Base-by-base conservation (phyloP, 805 yeast genomes). In the Ogataea nitratoaversa region DNA sequence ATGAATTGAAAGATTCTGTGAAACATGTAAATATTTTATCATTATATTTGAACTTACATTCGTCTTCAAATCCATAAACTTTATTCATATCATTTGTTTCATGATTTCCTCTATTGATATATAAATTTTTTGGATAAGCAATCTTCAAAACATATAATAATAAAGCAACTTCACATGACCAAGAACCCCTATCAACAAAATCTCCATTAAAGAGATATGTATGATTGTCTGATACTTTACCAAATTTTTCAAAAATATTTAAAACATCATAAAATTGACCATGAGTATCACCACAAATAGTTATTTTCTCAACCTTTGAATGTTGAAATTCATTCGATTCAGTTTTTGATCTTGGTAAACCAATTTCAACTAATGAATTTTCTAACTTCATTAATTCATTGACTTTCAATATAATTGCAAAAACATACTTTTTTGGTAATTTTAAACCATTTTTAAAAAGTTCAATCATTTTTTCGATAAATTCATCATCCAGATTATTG, bases 221-320 rank as follows among this genome's bases (percentile, higher is more conserved):
- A 59, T 90, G 97, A 3, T 66, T 62, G 2, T 71, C 67, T 4
- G 70, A 57, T 0, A 91, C 95, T 51, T 70, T 64, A 13, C 98
- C 98, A 56, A 79, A 90, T 32, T 59, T 71, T 25, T 72, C 62
- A 62, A 93, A 91, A 38, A 93, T 72, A 57, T 89, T 83, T 54
- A 91, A 64, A 38, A 93, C 80, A 59, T 93, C 99, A 55, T 76
- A 91, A 59, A 84, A 89, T 64, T 93, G 99, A 30, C 99, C 99
- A 61, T 93, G 99, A 0, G 97, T 91, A 62, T 93, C 99, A 50
- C 99, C 99, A 52, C 95, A 93, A 8, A 93, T 85, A 1, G 97
- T 87, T 34, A 91, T 70, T 44, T 67, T 74, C 40, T 68, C 62
- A 16, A 54, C 58, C n/a, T 56, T 55, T 4, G 56, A 70, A 65